Evolutionary conservation across 2,329 filamentous ascomycete genomes (phyloP), one percentile per base, ranked within the genome.

Genomic region (Sporothrix humicola): DNA sequence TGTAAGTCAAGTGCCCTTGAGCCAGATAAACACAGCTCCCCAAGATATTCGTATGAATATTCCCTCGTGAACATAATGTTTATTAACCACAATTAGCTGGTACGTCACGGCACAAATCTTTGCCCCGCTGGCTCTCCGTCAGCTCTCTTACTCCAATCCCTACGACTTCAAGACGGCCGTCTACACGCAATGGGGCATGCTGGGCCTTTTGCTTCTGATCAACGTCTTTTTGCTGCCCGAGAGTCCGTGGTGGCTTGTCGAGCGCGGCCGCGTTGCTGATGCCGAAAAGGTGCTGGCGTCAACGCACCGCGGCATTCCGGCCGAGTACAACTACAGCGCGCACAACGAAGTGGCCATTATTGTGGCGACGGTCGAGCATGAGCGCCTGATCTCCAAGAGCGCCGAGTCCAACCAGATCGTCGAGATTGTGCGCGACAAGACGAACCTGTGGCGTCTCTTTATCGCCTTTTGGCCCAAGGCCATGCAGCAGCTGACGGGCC

Each of bases 381-480:
- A 71, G 54, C 69, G 69, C 3, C 31, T 71, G 9, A 37, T 71
- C 13, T 31, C 48, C 2, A 48, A 71, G 52, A 5, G 8, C 37
- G 69, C 58, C 31, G 13, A n/a, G 26, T 48, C n/a, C 52, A 71
- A 71, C 69, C 69, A 59, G 54, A 42, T 59, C 5, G 26, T 59
- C n/a, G 52, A 71, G 69, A 71, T 71, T 20, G 52, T 61, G 17
- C 69, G 44, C 31, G 54, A 69, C 50, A 15, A 42, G 37, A 71
- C 69, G n/a, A 71, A 71, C 54, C 69, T 71, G 5, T 71, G 69
- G 69, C 69, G 69, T 37, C 69, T 71, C n/a, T 71, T 71, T 31
- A 71, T 61, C 46, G 69, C 69, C 4, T 71, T 71, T 15, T 71
- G 54, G 69, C 69, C 69, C 54, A 71, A 71, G 23, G 69, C 69